Base-by-base conservation (phyloP, 2,329 filamentous ascomycete species). In the Rhynchosporium graminicola region DNA sequence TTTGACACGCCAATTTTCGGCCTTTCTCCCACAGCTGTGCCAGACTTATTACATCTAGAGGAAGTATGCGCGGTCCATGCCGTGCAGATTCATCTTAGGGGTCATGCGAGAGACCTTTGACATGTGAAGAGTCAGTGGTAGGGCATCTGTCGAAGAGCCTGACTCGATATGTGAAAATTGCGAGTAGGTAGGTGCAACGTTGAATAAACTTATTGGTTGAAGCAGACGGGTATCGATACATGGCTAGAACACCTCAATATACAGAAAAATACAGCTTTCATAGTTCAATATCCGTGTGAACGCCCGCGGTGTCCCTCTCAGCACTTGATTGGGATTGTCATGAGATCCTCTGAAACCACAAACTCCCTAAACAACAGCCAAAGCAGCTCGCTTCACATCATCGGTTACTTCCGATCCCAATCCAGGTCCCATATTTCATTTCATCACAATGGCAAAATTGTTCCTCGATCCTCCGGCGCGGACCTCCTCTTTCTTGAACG, bases 361-460 rank as follows among this genome's bases (percentile, higher is more conserved):
- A 3, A 12, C 13, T 28, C 29, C 36, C 38, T 29, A 31, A 31
- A 36, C 46, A 50, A 40, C 13, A n/a, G 9, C 36, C 36, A 20
- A 20, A 20, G 20, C 20, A 20, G 20, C 20, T 20, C 20, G 20
- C 20, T 20, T 20, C 20, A 20, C 20, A 20, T 20, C 20, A 20
- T 20, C 20, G 20, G 20, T 20, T 26, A 20, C n/a, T 28, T 31
- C 43, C 43, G 26, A 1, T 28, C 40, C 28, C 2, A 15, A 29
- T 2, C 57, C 43, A 15, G 10, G 29, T 6, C 10, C 28, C 29
- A 33, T 20, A 4, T 15, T 28, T 69, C 68, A 76, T 55, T 77
- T 79, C 64, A 97, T 75, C 15, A 91, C 83, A 69, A 98, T 87
- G 13, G 90, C 87, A 75, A 98, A 99, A 73, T 99, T 98, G 77